A percentile compares a stretch with the other conserved stretches of the same genome.
Evolutionary conservation across 2,329 filamentous ascomycete species (phyloP).

Genomic region (Clonostachys solani): DNA sequence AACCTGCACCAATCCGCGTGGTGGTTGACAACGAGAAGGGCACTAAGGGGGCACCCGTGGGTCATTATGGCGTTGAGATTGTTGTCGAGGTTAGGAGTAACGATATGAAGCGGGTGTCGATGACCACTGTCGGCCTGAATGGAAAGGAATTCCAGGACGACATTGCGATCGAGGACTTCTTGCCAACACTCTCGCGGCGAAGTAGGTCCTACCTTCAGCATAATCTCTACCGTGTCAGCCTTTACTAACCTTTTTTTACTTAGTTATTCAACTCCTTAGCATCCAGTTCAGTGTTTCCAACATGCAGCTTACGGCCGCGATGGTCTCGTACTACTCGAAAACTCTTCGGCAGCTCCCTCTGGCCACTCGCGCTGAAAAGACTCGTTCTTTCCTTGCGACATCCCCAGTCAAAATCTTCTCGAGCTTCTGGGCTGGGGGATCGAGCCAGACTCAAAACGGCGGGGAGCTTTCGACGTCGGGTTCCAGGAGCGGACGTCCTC

Average conservation of each 20-base stretch:
- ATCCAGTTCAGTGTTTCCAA: conserved; percentile 67
- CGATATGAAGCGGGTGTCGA: conserved; percentile 43
- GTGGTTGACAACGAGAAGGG: conserved; percentile 68
- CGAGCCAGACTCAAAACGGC: conserved; percentile 31
- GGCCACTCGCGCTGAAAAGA: conserved; percentile 57
- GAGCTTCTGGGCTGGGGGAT: conserved; percentile 65
- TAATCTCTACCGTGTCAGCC: not conserved
- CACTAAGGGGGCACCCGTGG: conserved; percentile 61
- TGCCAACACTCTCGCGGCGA: conserved; percentile 70
- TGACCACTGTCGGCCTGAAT: conserved; percentile 58
- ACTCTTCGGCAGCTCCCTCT: conserved; percentile 61
- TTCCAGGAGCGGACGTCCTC: conserved; percentile 33
- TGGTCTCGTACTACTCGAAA: conserved; percentile 76
- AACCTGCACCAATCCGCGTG: conserved; percentile 66
- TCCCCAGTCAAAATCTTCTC: conserved; percentile 91
- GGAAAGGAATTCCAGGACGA: conserved; percentile 72
- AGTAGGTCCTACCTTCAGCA: conserved; percentile 41
- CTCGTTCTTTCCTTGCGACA: conserved; percentile 67
- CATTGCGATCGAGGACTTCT: conserved; percentile 66
- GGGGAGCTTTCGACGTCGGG: conserved; percentile 10
- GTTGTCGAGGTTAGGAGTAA: conserved; percentile 57
- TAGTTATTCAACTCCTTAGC: conserved; percentile 70
- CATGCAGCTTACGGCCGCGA: conserved; percentile 55
- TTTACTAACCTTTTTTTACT: not conserved
- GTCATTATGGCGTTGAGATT: conserved; percentile 68